These are phyloP conservation scores for Stephanodiscus minutulus DNA, from an alignment of 108 stramenopile genomes.

Conservation along the genomic window DNA sequence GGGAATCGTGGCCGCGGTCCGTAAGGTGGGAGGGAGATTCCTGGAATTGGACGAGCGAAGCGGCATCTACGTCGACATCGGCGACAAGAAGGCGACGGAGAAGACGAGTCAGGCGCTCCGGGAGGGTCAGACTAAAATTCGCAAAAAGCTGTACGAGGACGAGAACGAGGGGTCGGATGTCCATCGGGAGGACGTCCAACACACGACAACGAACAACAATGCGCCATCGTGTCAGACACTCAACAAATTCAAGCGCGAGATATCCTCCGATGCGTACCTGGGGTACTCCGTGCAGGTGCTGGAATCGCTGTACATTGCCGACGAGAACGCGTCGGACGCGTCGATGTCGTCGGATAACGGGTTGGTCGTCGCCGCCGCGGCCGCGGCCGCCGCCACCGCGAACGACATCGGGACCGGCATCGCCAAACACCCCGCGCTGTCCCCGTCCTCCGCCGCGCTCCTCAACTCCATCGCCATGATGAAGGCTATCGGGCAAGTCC, in stretches of 20 bases:
- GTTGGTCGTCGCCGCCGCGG: not conserved
- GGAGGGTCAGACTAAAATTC: constrained; percentile 43
- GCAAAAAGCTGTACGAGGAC: constrained; percentile 19
- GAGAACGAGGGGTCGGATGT: constrained; percentile 1
- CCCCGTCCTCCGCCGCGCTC: not conserved
- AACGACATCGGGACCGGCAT: not conserved
- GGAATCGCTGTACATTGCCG: constrained; percentile 30
- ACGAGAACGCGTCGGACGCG: constrained; percentile 15
- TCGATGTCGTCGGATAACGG: not conserved
- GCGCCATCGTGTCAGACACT: too few species aligned
- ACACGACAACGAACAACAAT: not conserved
- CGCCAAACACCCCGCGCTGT: not conserved
- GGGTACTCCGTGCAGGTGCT: constrained; percentile 30
- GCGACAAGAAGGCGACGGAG: constrained; percentile 45
- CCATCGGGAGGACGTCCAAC: not conserved
- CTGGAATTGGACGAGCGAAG: constrained; percentile 35
- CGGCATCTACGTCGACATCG: constrained; percentile 37
- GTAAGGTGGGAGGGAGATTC: constrained; percentile 37
- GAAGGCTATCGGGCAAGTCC: constrained; percentile 25
- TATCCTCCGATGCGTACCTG: constrained; percentile 29
- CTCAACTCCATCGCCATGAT: constrained; percentile 14
- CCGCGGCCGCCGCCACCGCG: not conserved
- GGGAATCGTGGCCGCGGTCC: constrained; percentile 44
- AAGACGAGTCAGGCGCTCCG: constrained; percentile 48
- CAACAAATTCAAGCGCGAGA: constrained; percentile 18